phyloP scores from a whole-genome alignment of 495 filamentous ascomycete genomes.

The Melanomma pulvis-pyrius region DNA sequence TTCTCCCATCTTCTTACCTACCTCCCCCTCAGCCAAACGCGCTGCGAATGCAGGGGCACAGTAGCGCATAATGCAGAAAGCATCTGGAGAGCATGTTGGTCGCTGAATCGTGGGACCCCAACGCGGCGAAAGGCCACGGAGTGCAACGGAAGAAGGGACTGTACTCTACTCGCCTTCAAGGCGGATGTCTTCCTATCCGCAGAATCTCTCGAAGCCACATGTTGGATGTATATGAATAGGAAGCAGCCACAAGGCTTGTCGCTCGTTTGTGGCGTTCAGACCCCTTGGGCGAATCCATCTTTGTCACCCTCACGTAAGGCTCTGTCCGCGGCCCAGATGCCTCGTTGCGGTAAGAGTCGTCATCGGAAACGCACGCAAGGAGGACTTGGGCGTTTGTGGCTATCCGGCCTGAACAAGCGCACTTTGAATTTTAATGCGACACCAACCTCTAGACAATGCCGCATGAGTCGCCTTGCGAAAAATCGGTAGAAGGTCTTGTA shows the following conservation, averaged over 20 bases:
- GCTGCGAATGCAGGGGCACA: not conserved
- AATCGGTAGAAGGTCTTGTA: not conserved
- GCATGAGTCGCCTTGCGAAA: not conserved
- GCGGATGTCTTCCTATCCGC: not conserved
- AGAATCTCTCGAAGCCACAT: not conserved
- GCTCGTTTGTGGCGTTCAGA: not conserved
- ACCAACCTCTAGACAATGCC: not conserved
- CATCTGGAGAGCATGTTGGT: not conserved
- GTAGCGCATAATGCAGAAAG: not conserved
- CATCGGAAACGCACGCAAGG: not conserved
- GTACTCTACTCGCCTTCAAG: not conserved
- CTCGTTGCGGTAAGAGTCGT: not conserved
- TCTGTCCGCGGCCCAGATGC: not conserved
- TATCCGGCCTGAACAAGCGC: too few relatives aligned
- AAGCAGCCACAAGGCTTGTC: not conserved
- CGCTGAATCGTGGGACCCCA: not conserved
- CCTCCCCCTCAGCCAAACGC: not conserved
- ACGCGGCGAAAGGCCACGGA: not conserved
- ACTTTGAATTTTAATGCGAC: not conserved
- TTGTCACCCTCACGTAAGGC: not conserved
- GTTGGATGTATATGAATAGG: not conserved
- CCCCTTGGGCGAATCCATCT: not conserved
- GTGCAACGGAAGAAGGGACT: not conserved
- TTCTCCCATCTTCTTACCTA: not conserved
- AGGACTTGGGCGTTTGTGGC: not conserved